Conservation (phyloP, 2,329 filamentous ascomycete species). For the Colletotrichum kahawae region DNA sequence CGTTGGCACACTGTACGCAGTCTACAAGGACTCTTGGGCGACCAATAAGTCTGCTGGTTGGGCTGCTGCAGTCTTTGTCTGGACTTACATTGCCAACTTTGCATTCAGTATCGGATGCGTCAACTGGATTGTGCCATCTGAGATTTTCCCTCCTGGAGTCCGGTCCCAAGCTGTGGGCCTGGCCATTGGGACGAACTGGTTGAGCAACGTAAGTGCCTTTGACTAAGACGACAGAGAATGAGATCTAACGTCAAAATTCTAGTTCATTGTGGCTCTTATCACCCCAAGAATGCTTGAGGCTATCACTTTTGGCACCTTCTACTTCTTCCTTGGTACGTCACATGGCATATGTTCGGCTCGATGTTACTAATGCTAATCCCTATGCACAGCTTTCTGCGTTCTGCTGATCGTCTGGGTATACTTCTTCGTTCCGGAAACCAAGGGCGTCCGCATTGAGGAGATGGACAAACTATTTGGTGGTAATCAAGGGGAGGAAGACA, state of each 20-base stretch:
- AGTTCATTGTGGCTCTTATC: conserved; percentile 37
- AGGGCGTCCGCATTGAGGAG: conserved; percentile 58
- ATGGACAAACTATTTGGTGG: conserved; percentile 53
- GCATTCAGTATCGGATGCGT: conserved; percentile 45
- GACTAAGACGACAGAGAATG: conserved; percentile 57
- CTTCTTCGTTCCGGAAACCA: conserved; percentile 64
- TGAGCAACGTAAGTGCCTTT: conserved; percentile 37
- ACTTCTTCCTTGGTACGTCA: conserved; percentile 58
- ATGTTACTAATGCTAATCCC: background rate
- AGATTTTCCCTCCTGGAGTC: conserved; percentile 50
- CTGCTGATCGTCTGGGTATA: conserved; percentile 53
- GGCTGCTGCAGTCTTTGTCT: conserved; percentile 63
- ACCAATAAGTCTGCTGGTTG: conserved; percentile 57
- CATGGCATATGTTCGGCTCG: too few species aligned
- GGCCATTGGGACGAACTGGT: conserved; percentile 2
- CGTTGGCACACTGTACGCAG: conserved; percentile 57
- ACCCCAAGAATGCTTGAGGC: conserved; percentile 61
- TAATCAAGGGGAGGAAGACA: conserved; percentile 11
- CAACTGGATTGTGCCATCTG: conserved; percentile 61
- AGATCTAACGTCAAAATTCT: conserved; percentile 54
- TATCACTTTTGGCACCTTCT: conserved; percentile 57
- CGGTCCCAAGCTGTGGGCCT: conserved; percentile 1
- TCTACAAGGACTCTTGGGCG: conserved; percentile 49
- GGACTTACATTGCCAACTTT: conserved; percentile 55
- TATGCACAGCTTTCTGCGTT: conserved; percentile 43